Base-by-base conservation (phyloP, 495 filamentous ascomycete genomes). In the Penicillium atrosanguineum region DNA sequence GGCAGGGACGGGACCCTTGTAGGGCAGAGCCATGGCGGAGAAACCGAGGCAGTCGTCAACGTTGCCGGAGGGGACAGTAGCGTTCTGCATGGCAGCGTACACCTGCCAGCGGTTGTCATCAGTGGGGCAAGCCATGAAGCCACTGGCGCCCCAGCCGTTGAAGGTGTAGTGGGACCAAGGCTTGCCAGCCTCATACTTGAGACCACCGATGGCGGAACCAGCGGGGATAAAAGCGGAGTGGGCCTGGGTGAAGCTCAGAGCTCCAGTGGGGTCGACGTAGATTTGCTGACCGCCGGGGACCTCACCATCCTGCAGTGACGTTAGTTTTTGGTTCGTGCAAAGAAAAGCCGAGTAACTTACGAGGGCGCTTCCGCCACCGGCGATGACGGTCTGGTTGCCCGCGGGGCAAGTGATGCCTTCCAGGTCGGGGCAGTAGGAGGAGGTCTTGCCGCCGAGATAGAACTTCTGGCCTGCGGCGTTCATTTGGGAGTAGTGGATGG, bases 251-350 rank as follows among this genome's bases (percentile, higher is more conserved):
- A 82, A 88, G 48, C 64, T 69, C 31, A 90, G 65, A 25, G 78
- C 72, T 45, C 86, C 86, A 23, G 71, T 62, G 5, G 78, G 69
- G 16, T 59, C 66, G 31, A 89, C 72, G 66, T 87, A 90, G 68
- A 83, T 76, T 51, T 70, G 69, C 59, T 89, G 85, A 20, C 87
- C 85, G 41, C 85, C 86, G 16, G 87, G 84, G 25, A 89, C 85
- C 43, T 70, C 61, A 51, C 81, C 78, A 56, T 75, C 60, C 74
- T 70, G 51, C 20, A 29, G n/a, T 2, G 12, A 11, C 31, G n/a
- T 44, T 26, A 54, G 52, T 47, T 23, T 29, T 29, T 15, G 9
- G 42, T 44, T 46, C 43, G 11, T 44, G 41, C 9, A 40, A 8
- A 18, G 16, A 21, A 14, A 25, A 15, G 18, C 36, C 11, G 44